Percentiles rank a stretch among this genome's conserved stretches.
Evolutionary conservation across 164 flowering plant genomes (phyloP).

Genomic region (Tetrastigma voinierianum): DNA sequence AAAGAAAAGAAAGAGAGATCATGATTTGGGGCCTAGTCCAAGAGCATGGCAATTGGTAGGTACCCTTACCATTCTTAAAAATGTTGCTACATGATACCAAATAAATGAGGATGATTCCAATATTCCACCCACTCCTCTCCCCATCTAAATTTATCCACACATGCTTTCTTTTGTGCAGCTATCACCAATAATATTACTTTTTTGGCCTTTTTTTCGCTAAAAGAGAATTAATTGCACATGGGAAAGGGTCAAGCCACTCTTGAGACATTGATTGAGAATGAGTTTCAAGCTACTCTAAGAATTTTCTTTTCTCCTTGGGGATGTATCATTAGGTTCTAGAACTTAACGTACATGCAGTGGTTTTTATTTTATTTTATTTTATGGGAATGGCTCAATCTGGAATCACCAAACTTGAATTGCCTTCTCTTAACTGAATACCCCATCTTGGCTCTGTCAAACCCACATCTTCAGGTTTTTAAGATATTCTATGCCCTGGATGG

Average conservation of each 20-base stretch:
- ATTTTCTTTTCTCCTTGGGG: not conserved
- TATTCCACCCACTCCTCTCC: not conserved
- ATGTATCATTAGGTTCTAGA: not conserved
- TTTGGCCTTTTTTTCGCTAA: not conserved
- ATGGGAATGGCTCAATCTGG: not conserved
- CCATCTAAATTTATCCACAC: not conserved
- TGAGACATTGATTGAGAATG: not conserved
- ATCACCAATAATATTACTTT: too few relatives aligned
- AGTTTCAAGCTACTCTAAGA: conserved; percentile 22
- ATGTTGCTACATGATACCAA: not conserved
- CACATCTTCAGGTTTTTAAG: conserved; percentile 1
- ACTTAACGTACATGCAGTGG: too few relatives aligned
- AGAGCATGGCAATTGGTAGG: not conserved
- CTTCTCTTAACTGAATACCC: not conserved
- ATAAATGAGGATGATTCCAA: not conserved
- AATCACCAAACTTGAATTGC: conserved; percentile 9
- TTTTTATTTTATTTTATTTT: not conserved
- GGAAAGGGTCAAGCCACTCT: not conserved
- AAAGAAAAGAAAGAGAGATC: too few relatives aligned
- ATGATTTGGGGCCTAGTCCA: not conserved
- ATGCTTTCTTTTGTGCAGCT: too few relatives aligned
- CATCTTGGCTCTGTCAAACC: too few relatives aligned
- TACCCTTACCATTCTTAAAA: not conserved
- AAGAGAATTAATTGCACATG: not conserved
- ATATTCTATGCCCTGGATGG: too few relatives aligned